phyloP scores from a whole-genome alignment of 768 basidiomycete species.

The Tylopilus rubrobrunneus region DNA sequence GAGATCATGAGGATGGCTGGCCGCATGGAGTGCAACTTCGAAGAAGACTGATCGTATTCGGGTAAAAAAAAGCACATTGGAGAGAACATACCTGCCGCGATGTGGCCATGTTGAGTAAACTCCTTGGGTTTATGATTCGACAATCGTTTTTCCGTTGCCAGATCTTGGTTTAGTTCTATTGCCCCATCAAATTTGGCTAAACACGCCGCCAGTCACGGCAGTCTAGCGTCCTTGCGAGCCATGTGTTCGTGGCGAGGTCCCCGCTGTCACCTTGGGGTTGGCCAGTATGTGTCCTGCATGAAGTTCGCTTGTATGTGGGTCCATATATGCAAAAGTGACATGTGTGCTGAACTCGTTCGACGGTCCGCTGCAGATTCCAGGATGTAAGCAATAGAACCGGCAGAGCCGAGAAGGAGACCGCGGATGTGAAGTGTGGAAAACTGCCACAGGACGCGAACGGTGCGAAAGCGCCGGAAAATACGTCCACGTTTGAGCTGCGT shows the following conservation, averaged over 20 bases:
- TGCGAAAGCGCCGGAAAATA: constrained; percentile 6
- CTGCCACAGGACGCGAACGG: constrained; percentile 1
- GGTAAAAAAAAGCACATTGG: not conserved
- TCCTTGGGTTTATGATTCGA: not conserved
- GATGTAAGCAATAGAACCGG: too few relatives aligned
- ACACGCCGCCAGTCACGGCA: not conserved
- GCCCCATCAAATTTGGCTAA: not conserved
- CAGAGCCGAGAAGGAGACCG: not conserved
- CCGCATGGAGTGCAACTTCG: constrained; percentile 4
- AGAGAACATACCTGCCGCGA: not conserved
- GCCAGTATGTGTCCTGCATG: constrained; percentile 1
- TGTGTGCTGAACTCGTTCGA: not conserved
- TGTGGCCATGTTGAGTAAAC: constrained; percentile 1
- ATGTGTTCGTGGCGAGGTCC: constrained; percentile 2
- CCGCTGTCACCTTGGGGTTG: not conserved
- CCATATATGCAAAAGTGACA: not conserved
- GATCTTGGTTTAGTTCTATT: not conserved
- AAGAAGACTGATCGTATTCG: not conserved
- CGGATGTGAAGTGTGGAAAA: not conserved
- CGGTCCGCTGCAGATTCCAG: not conserved
- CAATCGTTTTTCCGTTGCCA: not conserved
- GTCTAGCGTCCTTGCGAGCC: not conserved
- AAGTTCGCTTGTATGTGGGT: not conserved
- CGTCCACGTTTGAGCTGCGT: not conserved
- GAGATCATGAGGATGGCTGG: constrained; percentile 1